phyloP scores from a whole-genome alignment of 768 basidiomycete genomes.

The Tylopilus vinaceipallidus region DNA sequence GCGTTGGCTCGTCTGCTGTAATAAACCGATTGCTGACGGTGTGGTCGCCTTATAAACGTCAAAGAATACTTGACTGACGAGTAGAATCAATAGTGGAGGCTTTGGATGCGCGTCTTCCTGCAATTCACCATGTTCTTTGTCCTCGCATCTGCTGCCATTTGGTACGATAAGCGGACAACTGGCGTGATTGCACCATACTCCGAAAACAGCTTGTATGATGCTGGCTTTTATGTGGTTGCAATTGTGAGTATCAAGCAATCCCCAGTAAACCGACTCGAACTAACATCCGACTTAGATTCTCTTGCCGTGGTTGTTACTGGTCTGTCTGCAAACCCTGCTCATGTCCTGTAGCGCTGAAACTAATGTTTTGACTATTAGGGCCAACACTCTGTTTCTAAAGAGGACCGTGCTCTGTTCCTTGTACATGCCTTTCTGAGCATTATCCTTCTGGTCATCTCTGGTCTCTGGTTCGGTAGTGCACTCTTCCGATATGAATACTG shows the following conservation, averaged over 20 bases:
- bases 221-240: constrained; percentile 38
- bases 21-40: constrained; percentile 52
- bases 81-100: constrained; percentile 37
- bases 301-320: constrained; percentile 48
- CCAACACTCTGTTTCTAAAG: constrained; percentile 46
- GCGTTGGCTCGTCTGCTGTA: constrained; percentile 45
- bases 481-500: constrained; percentile 35
- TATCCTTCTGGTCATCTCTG: constrained; percentile 38
- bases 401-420: constrained; percentile 39
- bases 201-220: constrained; percentile 39
- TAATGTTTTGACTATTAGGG: constrained; percentile 36
- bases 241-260: constrained; percentile 34
- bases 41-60: neutral
- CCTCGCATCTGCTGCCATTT: constrained; percentile 43
- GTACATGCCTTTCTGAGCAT: constrained; percentile 40
- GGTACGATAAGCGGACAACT: constrained; percentile 47
- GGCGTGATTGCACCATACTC: constrained; percentile 35
- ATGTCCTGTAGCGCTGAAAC: neutral
- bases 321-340: constrained; percentile 21
- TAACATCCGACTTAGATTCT: constrained; percentile 30
- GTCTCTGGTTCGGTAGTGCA: constrained; percentile 42
- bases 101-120: constrained; percentile 46
- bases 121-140: constrained; percentile 52
- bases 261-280: no score
- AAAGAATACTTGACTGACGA: neutral